phyloP scores from a whole-genome alignment of 495 filamentous ascomycete species.

The Talaromyces thailandensis region DNA sequence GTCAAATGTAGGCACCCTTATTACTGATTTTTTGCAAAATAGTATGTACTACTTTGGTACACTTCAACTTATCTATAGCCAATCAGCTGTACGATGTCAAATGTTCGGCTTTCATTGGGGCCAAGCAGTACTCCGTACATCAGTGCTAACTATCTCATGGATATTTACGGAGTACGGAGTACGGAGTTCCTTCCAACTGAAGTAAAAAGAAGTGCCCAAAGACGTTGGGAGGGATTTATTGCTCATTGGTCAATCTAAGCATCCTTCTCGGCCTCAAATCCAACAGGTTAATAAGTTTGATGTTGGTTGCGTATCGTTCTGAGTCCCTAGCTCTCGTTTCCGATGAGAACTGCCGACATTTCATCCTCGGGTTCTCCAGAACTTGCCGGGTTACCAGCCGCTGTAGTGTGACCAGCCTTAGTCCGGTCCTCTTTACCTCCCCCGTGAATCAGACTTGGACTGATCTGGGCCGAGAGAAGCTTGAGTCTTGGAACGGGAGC shows the following conservation, averaged over 20 bases:
- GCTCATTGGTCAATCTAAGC: constrained; percentile 32
- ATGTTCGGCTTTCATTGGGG: too few species aligned
- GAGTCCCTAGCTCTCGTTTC: background rate
- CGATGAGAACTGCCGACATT: background rate
- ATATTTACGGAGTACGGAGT: too few species aligned
- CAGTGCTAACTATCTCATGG: too few species aligned
- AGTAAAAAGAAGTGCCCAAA: constrained; percentile 54
- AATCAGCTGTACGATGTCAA: too few species aligned
- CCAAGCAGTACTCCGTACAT: too few species aligned
- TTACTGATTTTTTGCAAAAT: too few species aligned
- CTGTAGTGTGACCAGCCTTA: background rate
- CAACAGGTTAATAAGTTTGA: constrained; percentile 35
- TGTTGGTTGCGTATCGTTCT: constrained; percentile 8
- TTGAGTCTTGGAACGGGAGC: constrained; percentile 84
- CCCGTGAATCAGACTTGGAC: constrained; percentile 32
- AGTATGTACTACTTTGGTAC: too few species aligned
- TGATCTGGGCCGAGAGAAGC: constrained; percentile 64
- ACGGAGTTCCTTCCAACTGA: too few species aligned
- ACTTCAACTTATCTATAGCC: too few species aligned
- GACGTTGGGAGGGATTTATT: constrained; percentile 29
- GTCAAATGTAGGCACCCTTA: too few species aligned
- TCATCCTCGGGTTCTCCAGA: background rate
- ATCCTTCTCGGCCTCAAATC: constrained; percentile 61
- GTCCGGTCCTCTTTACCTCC: constrained; percentile 55
- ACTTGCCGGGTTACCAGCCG: constrained; percentile 4